Conservation (phyloP, 805 yeast genomes). For the Hanseniaspora occidentalis region DNA sequence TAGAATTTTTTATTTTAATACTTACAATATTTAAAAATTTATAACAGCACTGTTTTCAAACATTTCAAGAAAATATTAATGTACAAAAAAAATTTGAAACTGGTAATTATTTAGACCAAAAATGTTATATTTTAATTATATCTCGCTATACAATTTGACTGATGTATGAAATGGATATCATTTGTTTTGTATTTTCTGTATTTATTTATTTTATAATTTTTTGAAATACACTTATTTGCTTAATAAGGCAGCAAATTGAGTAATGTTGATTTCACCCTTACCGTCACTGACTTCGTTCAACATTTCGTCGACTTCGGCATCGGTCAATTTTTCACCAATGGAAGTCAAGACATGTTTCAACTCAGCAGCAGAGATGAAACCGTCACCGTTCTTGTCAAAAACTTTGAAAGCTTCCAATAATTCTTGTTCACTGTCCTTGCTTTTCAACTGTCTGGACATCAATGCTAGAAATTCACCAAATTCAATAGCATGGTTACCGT, state of each 20-base stretch:
- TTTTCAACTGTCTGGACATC: conserved; percentile 91
- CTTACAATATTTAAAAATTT: too few species aligned
- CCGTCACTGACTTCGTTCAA: conserved; percentile 90
- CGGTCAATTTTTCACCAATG: conserved; percentile 92
- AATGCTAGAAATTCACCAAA: conserved; percentile 72
- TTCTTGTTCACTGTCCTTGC: conserved; percentile 94
- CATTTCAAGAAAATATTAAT: too few species aligned
- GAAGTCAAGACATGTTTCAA: conserved; percentile 93
- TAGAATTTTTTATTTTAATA: too few species aligned
- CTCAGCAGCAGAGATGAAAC: conserved; percentile 93
- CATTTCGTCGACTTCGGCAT: conserved; percentile 96
- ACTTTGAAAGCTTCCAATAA: conserved; percentile 96
- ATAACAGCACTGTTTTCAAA: too few species aligned
- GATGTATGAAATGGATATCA: too few species aligned
- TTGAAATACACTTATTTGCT: conserved; percentile 39
- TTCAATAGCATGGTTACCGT: conserved; percentile 84
- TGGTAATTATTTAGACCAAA: too few species aligned
- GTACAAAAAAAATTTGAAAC: too few species aligned
- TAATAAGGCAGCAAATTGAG: conserved; percentile 87
- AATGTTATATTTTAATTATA: too few species aligned
- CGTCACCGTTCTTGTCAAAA: conserved; percentile 93
- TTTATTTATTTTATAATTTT: background rate
- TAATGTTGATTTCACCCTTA: conserved; percentile 94
- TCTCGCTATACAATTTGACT: too few species aligned
- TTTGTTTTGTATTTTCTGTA: too few species aligned